These are phyloP conservation scores for Aspergillus ibericus DNA, from an alignment of 2,329 filamentous ascomycete genomes.

Conservation along the genomic window DNA sequence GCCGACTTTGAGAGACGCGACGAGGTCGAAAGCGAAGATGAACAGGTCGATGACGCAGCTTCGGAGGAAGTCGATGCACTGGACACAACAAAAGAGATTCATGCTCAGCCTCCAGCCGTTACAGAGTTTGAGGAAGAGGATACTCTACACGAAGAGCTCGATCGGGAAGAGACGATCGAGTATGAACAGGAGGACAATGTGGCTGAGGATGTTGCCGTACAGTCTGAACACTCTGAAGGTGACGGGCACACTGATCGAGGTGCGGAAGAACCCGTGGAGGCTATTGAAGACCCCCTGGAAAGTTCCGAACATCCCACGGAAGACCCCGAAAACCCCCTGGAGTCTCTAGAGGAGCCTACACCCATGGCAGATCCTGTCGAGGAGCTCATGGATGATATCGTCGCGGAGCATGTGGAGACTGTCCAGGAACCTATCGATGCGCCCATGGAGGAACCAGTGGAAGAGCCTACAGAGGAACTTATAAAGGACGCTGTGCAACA, in stretches of 20 bases:
- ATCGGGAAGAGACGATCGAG: neutral
- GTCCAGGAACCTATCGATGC: slow-evolving; percentile 13
- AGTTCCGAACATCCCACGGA: neutral
- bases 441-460: slow-evolving; percentile 13
- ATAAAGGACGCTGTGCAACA: neutral
- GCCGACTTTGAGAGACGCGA: slow-evolving; percentile 15
- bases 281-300: neutral
- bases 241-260: neutral
- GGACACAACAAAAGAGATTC: neutral
- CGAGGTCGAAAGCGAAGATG: slow-evolving; percentile 24
- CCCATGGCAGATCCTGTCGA: neutral
- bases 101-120: neutral
- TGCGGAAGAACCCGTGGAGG: slow-evolving; percentile 7
- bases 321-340: neutral
- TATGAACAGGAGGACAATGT: neutral
- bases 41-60: slow-evolving; percentile 16
- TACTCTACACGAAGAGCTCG: neutral
- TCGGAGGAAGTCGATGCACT: neutral
- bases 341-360: neutral
- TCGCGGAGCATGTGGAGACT: neutral
- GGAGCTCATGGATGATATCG: neutral
- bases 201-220: neutral
- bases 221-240: neutral
- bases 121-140: neutral
- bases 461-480: slow-evolving; percentile 3